Base-by-base conservation (phyloP, 306 rosid genomes). In the Bauhinia variegata region DNA sequence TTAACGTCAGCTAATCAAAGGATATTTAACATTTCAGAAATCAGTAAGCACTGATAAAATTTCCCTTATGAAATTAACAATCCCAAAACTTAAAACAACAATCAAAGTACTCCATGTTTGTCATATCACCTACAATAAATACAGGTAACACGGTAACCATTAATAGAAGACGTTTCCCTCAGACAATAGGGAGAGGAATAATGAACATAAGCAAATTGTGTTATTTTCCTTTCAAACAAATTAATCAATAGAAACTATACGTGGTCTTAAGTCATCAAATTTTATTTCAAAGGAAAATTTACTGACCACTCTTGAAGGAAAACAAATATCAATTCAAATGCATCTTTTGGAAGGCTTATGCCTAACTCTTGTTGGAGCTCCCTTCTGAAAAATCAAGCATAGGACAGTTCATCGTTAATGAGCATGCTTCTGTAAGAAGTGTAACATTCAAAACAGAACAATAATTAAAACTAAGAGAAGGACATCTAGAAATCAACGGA, bases 281-380 rank as follows among this genome's bases (percentile, higher is more conserved):
- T 38, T 13, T 14, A 39, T 11, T 2, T 48, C 2, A 31, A 47
- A 28, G 9, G 14, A 28, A 54, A 15, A 74, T 60, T 61, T 46
- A 77, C 91, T 81, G 23, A 93, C 99, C 91, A 83, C 81, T 93
- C 88, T 50, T 84, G 85, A 72, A 89, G 87, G 79, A 47, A 89
- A 70, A 88, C 60, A 59, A 93, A 93, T 50, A 90, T 52, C 83
- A 72, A 79, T 81, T 93, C 99, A 19, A 93, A 93, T 54, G 97
- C 97, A 75, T 93, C 97, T 76, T 68, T 63, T 41, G 97, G 97
- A 72, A 93, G 97, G 72, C 36, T 77, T 72, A 93, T 48, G 41
- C 97, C 97, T n/a, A 93, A 90, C 89, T 93, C 97, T 78, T 89
- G 95, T 67, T 88, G 80, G 9, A 93, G 91, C 82, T 93, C 97